phyloP scores from a whole-genome alignment of 2,329 filamentous ascomycete genomes.

The Beauveria sp. region DNA sequence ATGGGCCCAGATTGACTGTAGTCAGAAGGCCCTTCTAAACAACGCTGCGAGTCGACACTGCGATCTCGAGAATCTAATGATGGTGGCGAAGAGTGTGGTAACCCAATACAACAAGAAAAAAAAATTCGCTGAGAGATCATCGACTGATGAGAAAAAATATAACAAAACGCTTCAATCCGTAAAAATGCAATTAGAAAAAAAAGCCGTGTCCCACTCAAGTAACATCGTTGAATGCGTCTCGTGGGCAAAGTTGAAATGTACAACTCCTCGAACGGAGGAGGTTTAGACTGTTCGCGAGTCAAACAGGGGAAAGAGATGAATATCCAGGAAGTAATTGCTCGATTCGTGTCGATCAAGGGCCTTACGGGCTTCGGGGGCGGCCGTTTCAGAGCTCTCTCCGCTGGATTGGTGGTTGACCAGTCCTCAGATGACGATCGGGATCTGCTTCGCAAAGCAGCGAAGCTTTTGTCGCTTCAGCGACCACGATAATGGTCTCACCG shows the following conservation, averaged over 20 bases:
- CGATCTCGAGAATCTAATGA: conserved; percentile 7
- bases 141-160: conserved; percentile 4
- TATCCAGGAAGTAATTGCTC: not conserved
- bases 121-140: not conserved
- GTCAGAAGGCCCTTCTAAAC: not conserved
- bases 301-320: not conserved
- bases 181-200: conserved; percentile 4
- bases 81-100: not conserved
- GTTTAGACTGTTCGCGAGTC: not conserved
- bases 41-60: not conserved
- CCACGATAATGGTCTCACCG: conserved; percentile 20
- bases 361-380: no score
- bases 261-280: not conserved
- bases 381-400: not conserved
- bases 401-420: no score
- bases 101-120: conserved; percentile 4
- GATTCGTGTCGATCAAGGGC: not conserved
- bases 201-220: not conserved
- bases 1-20: not conserved
- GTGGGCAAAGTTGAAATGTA: conserved; percentile 1
- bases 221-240: not conserved
- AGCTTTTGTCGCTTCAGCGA: conserved; percentile 13
- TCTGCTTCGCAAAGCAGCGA: not conserved
- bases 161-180: conserved; percentile 6
- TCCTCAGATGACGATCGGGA: not conserved